Base-by-base conservation (phyloP, 2,329 filamentous ascomycete genomes). In the Plenodomus tracheiphilus region DNA sequence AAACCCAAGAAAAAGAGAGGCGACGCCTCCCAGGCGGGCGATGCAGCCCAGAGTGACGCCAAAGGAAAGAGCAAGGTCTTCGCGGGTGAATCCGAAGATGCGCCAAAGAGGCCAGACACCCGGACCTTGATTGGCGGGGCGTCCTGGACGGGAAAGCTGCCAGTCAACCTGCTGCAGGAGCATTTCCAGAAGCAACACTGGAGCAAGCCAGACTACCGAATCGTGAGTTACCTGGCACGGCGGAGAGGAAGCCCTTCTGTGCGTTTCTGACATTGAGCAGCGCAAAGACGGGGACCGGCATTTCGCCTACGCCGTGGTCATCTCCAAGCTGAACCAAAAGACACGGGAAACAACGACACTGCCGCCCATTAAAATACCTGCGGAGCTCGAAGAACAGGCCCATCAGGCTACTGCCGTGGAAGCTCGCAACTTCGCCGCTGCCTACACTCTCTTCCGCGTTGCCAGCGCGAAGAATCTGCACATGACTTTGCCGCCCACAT, bases 131-230 rank as follows among this genome's bases (percentile, higher is more conserved):
- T 99, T 66, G 94, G 91, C 36, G 94, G 94, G 41, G 85, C 91
- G 49, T 97, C 91, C 61, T 99, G 94, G 94, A 99, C 94, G 0
- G 94, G 94, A 35, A 99, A 99, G 72, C 78, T 99, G 25, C 94
- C 94, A 1, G 89, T 97, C 56, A 97, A 96, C 69, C 81, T 97
- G 64, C 83, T 97, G 56, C 90, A 89, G 30, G 94, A 97, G 78
- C 89, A 96, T 74, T 97, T 92, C 65, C 91, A 96, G 75, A 95
- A 93, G 73, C 89, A 96, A 72, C 91, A 90, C 69, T 99, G 94
- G 94, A 89, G 91, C 58, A 93, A 87, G 69, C 93, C 93, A 2
- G 92, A 96, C 56, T 99, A 96, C 72, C 88, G 87, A 56, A 90
- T 91, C 77, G 85, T 87, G 76, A 41, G 60, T 32, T 15, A 6